phyloP scores from a whole-genome alignment of 768 basidiomycete genomes.

The Lentinula raphanica region DNA sequence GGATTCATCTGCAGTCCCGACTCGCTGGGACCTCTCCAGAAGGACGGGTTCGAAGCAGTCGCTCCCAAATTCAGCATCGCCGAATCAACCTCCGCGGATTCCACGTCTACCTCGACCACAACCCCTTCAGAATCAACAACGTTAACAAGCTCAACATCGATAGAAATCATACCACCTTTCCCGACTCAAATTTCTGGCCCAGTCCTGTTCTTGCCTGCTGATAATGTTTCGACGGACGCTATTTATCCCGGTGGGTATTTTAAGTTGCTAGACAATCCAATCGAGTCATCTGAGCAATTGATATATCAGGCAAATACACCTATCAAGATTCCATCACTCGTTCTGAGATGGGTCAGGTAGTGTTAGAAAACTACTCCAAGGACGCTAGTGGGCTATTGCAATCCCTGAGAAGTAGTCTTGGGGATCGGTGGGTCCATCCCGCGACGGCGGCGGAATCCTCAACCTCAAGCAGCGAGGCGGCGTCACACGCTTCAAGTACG shows the following conservation, averaged over 20 bases:
- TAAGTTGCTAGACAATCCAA: not conserved
- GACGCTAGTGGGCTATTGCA: conserved; percentile 47
- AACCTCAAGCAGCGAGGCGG: conserved; percentile 17
- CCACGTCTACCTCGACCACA: conserved; percentile 22
- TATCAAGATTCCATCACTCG: conserved; percentile 94
- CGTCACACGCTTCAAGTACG: too few species aligned
- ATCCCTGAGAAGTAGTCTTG: not conserved
- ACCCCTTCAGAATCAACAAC: conserved; percentile 20
- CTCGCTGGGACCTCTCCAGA: conserved; percentile 42
- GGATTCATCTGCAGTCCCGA: conserved; percentile 87
- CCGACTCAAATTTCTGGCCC: conserved; percentile 78
- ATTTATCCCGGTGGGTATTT: conserved; percentile 72
- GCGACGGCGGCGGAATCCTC: conserved; percentile 32
- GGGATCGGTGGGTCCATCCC: not conserved
- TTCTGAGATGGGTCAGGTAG: conserved; percentile 87
- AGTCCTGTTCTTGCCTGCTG: conserved; percentile 90
- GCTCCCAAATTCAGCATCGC: conserved; percentile 40
- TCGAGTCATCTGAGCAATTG: not conserved
- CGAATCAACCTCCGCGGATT: conserved; percentile 59
- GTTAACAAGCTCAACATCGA: conserved; percentile 3
- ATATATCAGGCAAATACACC: not conserved
- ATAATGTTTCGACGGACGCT: conserved; percentile 96
- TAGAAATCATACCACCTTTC: conserved; percentile 42
- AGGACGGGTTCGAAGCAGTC: not conserved
- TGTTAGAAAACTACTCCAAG: conserved; percentile 96